Evolutionary conservation across 1,284 basidiomycete species (phyloP).

Genomic region (Cryptococcus neoformans): DNA sequence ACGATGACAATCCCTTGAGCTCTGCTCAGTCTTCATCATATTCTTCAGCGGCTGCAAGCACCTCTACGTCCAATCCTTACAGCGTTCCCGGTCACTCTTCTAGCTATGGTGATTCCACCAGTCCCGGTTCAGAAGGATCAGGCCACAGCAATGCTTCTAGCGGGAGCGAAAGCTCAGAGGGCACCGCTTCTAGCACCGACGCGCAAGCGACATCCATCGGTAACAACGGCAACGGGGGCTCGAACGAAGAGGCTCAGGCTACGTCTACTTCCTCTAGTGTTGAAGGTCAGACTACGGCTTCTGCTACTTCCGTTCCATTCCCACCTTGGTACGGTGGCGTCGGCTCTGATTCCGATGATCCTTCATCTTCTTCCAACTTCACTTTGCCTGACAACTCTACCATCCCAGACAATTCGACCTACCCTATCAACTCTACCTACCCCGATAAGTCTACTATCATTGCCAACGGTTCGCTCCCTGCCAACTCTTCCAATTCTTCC

Average conservation of each 20-base stretch:
- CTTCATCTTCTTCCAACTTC: background rate
- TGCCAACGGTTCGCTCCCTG: background rate
- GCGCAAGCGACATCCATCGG: background rate
- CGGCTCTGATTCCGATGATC: background rate
- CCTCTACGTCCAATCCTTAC: background rate
- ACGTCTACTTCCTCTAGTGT: background rate
- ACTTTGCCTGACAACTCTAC: background rate
- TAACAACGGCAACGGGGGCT: background rate
- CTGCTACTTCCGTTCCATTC: conserved; percentile 4
- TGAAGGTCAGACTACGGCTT: conserved; percentile 1
- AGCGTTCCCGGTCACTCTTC: conserved; percentile 2
- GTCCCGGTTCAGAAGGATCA: background rate
- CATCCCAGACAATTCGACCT: conserved; percentile 1
- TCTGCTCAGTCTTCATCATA: background rate
- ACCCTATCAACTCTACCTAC: background rate
- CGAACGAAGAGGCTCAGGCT: conserved; percentile 1
- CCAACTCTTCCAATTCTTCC: conserved; percentile 4
- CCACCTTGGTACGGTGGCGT: conserved; percentile 16
- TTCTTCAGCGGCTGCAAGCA: background rate
- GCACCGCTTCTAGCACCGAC: conserved; percentile 4
- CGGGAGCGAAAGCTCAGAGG: conserved; percentile 2
- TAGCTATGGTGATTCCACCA: conserved; percentile 4
- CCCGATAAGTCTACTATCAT: background rate
- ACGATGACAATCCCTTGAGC: no score
- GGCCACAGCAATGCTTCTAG: conserved; percentile 1